These are phyloP conservation scores for Calonectria crousiana DNA, from an alignment of 2,329 filamentous ascomycete genomes.

Conservation along the genomic window DNA sequence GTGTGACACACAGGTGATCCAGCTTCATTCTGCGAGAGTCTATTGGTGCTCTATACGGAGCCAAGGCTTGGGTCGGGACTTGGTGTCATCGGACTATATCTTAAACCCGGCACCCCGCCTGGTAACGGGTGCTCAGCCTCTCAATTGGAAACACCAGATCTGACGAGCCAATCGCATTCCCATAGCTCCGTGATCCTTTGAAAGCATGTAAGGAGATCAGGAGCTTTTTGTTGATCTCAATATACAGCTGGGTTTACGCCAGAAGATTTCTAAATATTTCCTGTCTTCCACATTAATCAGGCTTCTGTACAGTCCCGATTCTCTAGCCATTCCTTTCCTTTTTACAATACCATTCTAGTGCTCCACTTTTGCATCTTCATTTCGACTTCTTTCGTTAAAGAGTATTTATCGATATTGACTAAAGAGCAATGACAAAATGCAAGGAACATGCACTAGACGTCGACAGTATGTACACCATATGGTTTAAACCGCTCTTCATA, in stretches of 20 bases:
- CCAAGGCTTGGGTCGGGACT: background rate
- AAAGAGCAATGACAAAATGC: background rate
- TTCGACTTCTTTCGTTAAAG: background rate
- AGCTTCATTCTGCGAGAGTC: background rate
- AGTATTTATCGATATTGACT: background rate
- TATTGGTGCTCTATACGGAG: background rate
- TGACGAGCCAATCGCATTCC: background rate
- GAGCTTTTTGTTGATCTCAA: background rate
- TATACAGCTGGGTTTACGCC: background rate
- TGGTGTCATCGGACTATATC: background rate
- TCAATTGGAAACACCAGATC: background rate
- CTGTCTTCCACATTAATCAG: background rate
- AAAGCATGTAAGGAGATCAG: background rate
- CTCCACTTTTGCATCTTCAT: background rate
- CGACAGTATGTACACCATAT: background rate
- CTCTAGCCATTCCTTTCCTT: background rate
- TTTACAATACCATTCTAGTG: background rate
- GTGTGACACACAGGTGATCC: background rate
- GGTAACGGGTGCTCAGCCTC: background rate
- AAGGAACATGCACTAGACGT: background rate
- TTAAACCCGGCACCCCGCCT: background rate
- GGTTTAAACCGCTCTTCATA: background rate
- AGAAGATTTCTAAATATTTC: background rate
- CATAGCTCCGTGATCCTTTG: background rate
- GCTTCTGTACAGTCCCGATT: background rate